Evolutionary conservation across 129 eudicot species (phyloP).

Genomic region (Oenanthe sinensis): DNA sequence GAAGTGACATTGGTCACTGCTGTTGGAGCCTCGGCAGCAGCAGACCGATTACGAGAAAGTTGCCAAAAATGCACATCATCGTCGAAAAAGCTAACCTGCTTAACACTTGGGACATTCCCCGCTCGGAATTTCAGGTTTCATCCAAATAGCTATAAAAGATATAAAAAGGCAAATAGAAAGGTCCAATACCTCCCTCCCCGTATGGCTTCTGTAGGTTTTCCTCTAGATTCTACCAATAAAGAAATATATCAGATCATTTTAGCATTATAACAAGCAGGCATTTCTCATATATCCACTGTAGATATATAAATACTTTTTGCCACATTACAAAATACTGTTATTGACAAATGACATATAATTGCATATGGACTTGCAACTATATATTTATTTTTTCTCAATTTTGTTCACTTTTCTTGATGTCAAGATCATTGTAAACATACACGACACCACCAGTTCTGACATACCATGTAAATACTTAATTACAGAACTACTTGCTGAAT

Average conservation of each 20-base stretch:
- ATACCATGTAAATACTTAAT: background rate
- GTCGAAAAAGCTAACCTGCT: conserved; percentile 93
- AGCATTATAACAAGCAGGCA: background rate
- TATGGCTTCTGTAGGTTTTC: conserved; percentile 92
- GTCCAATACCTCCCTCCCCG: conserved; percentile 85
- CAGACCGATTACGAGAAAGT: conserved; percentile 78
- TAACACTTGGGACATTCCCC: conserved; percentile 58
- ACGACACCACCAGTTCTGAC: background rate
- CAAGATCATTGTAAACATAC: background rate
- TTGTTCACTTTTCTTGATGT: background rate
- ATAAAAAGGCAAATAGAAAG: conserved; percentile 2
- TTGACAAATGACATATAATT: background rate
- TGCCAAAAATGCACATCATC: conserved; percentile 97
- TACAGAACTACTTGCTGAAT: background rate
- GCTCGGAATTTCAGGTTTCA: conserved; percentile 20
- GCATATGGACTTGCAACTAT: background rate
- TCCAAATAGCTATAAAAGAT: conserved; percentile 8
- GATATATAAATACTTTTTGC: background rate
- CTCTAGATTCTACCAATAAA: conserved; percentile 52
- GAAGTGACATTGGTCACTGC: conserved; percentile 75
- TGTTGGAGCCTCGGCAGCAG: conserved; percentile 95
- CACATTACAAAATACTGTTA: background rate
- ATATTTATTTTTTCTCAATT: background rate
- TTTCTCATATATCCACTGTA: background rate
- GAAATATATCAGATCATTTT: conserved; percentile 2